These are phyloP conservation scores for Fusarium sp. DNA, from an alignment of 2,329 filamentous ascomycete genomes.

Conservation along the genomic window DNA sequence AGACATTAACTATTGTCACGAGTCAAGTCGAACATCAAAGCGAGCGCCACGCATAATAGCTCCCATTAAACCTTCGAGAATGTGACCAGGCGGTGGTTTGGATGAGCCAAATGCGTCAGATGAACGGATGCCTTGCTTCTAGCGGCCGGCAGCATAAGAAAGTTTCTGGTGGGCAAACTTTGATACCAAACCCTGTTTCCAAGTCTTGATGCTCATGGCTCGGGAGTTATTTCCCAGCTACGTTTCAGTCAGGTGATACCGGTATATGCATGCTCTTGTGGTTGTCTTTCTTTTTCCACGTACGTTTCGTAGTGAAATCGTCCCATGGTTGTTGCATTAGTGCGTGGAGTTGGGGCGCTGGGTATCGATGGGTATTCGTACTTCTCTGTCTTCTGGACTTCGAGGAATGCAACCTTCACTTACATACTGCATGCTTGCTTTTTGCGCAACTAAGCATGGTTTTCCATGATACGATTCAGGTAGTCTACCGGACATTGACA, in stretches of 20 bases:
- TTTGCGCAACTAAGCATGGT: slow-evolving; percentile 1
- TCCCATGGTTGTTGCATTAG: slow-evolving; percentile 41
- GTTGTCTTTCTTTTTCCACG: slow-evolving; percentile 42
- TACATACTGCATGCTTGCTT: slow-evolving; percentile 10
- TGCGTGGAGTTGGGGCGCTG: slow-evolving; percentile 13
- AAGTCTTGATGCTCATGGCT: slow-evolving; percentile 2
- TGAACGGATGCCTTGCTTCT: not conserved
- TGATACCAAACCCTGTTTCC: not conserved
- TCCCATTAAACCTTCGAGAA: slow-evolving; percentile 42
- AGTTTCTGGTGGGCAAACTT: not conserved
- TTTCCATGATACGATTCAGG: slow-evolving; percentile 14
- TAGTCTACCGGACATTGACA: not conserved
- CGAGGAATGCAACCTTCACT: slow-evolving; percentile 11
- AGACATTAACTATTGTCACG: slow-evolving; percentile 9
- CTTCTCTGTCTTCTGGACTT: slow-evolving; percentile 31
- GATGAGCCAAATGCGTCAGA: slow-evolving; percentile 21
- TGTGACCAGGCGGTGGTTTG: slow-evolving; percentile 20
- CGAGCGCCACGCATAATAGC: slow-evolving; percentile 28
- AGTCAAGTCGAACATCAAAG: slow-evolving; percentile 25
- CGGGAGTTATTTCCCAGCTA: slow-evolving; percentile 35
- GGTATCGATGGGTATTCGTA: slow-evolving; percentile 17
- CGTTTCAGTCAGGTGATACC: slow-evolving; percentile 35
- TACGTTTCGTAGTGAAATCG: slow-evolving; percentile 44
- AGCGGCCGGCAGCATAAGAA: not conserved
- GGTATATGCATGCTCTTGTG: slow-evolving; percentile 26